These are phyloP conservation scores for Limnanthes douglasii DNA, from an alignment of 345 rosid species.

Conservation along the genomic window DNA sequence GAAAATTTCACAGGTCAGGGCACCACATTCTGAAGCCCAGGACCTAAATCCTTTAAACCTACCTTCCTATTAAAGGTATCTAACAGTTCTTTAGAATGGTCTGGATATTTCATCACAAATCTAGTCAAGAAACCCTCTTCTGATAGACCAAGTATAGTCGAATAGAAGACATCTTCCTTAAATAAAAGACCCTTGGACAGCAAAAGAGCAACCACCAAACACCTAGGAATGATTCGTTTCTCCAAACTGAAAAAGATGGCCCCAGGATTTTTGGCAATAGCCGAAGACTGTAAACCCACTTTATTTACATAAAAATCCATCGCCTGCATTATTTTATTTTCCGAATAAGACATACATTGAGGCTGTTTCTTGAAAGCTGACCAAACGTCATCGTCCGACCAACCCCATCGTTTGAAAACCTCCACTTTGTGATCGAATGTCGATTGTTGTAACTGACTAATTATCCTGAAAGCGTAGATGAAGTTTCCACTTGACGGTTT, in stretches of 20 bases:
- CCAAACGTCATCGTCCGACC: slow-evolving; percentile 13
- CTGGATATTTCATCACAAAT: too few relatives aligned
- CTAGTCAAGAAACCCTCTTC: too few relatives aligned
- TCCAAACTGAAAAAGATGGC: slow-evolving; percentile 13
- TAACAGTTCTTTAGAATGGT: too few relatives aligned
- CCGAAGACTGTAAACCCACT: slow-evolving; percentile 11
- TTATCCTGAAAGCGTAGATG: slow-evolving; percentile 10
- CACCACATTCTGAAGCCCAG: too few relatives aligned
- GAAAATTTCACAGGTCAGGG: too few relatives aligned
- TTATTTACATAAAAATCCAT: slow-evolving; percentile 18
- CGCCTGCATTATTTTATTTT: slow-evolving; percentile 10
- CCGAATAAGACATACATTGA: slow-evolving; percentile 10
- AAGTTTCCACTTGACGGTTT: slow-evolving; percentile 12
- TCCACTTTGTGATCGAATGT: slow-evolving; percentile 8
- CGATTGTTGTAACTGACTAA: not conserved
- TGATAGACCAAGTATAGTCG: too few relatives aligned
- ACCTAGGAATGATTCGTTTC: slow-evolving; percentile 19
- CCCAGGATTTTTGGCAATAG: slow-evolving; percentile 3
- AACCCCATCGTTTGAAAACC: slow-evolving; percentile 16
- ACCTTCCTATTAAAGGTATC: too few relatives aligned
- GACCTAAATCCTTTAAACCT: too few relatives aligned
- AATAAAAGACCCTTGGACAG: slow-evolving; percentile 5
- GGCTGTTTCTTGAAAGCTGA: slow-evolving; percentile 13
- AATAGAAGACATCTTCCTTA: too few relatives aligned
- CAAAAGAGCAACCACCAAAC: slow-evolving; percentile 10